Conservation (phyloP, 345 rosid genomes). For the Citrus mangshanensis region DNA sequence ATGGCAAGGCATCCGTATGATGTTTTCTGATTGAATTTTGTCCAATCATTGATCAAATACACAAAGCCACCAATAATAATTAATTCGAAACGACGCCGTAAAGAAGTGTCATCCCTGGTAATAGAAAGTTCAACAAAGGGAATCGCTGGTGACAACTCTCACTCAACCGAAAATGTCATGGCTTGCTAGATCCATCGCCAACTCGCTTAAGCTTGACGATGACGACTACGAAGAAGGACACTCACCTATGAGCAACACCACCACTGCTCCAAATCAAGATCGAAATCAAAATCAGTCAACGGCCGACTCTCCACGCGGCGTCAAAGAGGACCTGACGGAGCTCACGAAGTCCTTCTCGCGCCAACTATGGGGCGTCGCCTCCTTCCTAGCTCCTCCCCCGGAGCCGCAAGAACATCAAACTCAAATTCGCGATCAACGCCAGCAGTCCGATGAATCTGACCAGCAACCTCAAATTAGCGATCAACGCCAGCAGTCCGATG, state of each 20-base stretch:
- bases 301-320: conserved; percentile 51
- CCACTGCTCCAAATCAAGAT: conserved; percentile 3
- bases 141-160: neutral
- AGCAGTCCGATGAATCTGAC: conserved; percentile 16
- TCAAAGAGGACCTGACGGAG: conserved; percentile 82
- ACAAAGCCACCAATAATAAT: too few species aligned
- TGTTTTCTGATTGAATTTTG: too few species aligned
- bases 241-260: neutral
- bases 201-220: conserved; percentile 49
- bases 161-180: conserved; percentile 44
- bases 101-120: neutral
- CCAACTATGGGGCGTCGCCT: conserved; percentile 89
- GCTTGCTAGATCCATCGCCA: conserved; percentile 66
- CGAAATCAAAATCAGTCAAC: conserved; percentile 12
- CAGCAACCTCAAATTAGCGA: conserved; percentile 4
- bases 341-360: conserved; percentile 70
- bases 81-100: neutral
- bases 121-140: neutral
- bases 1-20: too few species aligned
- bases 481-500: conserved; percentile 17
- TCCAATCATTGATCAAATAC: too few species aligned
- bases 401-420: conserved; percentile 4
- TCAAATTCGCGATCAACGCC: conserved; percentile 6
- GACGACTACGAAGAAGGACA: conserved; percentile 23
- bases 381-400: conserved; percentile 85